phyloP scores from a whole-genome alignment of 305 asterid species.

The Euphrasia arctica region DNA sequence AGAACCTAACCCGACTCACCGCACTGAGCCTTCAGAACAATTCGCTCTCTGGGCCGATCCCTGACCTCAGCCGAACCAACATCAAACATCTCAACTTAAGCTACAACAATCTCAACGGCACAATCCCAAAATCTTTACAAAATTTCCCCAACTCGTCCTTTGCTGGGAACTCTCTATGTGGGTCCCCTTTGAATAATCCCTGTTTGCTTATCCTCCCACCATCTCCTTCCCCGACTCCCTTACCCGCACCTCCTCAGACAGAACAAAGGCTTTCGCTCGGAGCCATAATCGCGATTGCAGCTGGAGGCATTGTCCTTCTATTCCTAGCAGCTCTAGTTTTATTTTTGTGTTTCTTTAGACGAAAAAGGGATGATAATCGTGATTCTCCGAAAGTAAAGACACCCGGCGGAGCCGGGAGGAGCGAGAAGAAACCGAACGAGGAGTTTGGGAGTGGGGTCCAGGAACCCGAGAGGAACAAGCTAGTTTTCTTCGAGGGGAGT shows the following conservation, averaged over 20 bases:
- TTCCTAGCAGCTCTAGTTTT: conserved; percentile 47
- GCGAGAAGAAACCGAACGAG: conserved; percentile 67
- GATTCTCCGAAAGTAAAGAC: conserved; percentile 60
- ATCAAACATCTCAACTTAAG: conserved; percentile 68
- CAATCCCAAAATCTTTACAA: conserved; percentile 65
- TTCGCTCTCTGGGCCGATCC: conserved; percentile 69
- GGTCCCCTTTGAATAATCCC: conserved; percentile 56
- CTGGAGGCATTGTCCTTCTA: conserved; percentile 67
- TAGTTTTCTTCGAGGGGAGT: conserved; percentile 14
- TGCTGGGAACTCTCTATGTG: conserved; percentile 72
- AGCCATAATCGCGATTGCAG: conserved; percentile 80
- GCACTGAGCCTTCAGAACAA: conserved; percentile 74
- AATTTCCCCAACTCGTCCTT: conserved; percentile 71
- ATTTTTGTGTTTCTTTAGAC: conserved; percentile 56
- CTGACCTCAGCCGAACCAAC: conserved; percentile 46
- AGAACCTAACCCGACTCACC: conserved; percentile 59
- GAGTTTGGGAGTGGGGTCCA: conserved; percentile 96
- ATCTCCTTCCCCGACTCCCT: conserved; percentile 46
- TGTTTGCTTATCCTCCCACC: conserved; percentile 54
- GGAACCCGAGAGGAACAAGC: conserved; percentile 41
- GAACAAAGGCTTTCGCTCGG: conserved; percentile 50
- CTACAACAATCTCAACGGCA: conserved; percentile 65
- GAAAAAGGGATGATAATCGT: conserved; percentile 29
- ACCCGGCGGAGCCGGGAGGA: conserved; percentile 53
- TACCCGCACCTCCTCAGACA: conserved; percentile 25